Conservation (phyloP, 805 yeast species). For the Saturnispora besseyi region DNA sequence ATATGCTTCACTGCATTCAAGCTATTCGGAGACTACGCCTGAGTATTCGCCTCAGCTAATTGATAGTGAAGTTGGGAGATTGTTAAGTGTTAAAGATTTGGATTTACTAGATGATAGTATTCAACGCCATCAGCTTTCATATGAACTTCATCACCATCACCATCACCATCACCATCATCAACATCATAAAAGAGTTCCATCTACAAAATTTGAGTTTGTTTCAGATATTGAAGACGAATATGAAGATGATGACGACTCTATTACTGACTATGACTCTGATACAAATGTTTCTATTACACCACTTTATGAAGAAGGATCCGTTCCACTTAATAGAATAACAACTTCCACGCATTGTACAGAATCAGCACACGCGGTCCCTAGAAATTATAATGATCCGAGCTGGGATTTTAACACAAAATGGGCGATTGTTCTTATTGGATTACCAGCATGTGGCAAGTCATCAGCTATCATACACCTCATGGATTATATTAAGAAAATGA, state of each 20-base stretch:
- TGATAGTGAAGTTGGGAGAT: conserved; percentile 23
- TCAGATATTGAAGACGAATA: conserved; percentile 10
- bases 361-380: background rate
- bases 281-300: background rate
- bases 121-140: background rate
- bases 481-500: conserved; percentile 16
- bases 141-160: background rate
- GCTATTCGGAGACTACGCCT: conserved; percentile 17
- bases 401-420: conserved; percentile 19
- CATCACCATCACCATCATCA: background rate
- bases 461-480: conserved; percentile 25
- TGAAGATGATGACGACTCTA: conserved; percentile 7
- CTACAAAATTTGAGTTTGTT: conserved; percentile 3
- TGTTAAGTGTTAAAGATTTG: conserved; percentile 18
- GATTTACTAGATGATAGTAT: conserved; percentile 14
- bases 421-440: conserved; percentile 51
- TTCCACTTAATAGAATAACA: background rate
- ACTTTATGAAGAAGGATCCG: background rate
- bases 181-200: background rate
- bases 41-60: conserved; percentile 26
- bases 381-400: conserved; percentile 5
- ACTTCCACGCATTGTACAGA: background rate
- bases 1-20: conserved; percentile 18
- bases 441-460: conserved; percentile 93
- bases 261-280: conserved; percentile 5